Evolutionary conservation across 768 basidiomycete species (phyloP), one percentile per base, ranked within the genome.

Genomic region (Suillus occidentalis): DNA sequence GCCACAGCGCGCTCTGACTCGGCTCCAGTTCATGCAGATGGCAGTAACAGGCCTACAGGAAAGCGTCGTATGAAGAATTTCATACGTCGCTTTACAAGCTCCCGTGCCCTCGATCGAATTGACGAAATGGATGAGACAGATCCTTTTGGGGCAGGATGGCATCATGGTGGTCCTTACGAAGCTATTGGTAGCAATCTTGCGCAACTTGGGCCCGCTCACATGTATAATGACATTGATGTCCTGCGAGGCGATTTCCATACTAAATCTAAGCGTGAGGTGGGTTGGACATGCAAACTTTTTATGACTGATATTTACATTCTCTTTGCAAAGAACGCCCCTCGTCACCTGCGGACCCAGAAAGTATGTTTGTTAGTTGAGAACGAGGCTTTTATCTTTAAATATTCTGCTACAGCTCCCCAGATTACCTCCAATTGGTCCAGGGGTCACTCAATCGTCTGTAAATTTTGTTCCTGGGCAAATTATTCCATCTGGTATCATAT

Each of bases 81-180:
- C 39, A 67, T 76, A 37, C 75, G 68, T 40, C 70, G 68, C 9
- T 57, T 77, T 20, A 73, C 75, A 47, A 64, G 52, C 39, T 71
- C 58, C 67, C 72, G 52, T 68, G 66, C 65, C 71, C 80, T 92
- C 60, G 91, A 92, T 77, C 81, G 82, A 37, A 89, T 94, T 66
- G 91, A 94, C 72, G 89, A 91, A 74, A 76, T 93, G 40, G 92
- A 93, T 72, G 89, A 91, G 72, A 85, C 86, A 7, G 89, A 87
- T 73, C 90, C 91, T 2, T 80, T 87, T 64, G 91, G 91, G 4
- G 65, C 81, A 9, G 75, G 80, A 20, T 76, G 89, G 66, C 91
- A 92, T 72, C 90, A 92, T 69, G 80, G 79, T 39, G 88, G 90
- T 0, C 90, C 90, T n/a, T 94, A 92, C 70, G 89, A 93, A 71